Evolutionary conservation across 768 basidiomycete genomes (phyloP), one percentile per base, ranked within the genome.

Genomic region (Rhodotorula paludigena): DNA sequence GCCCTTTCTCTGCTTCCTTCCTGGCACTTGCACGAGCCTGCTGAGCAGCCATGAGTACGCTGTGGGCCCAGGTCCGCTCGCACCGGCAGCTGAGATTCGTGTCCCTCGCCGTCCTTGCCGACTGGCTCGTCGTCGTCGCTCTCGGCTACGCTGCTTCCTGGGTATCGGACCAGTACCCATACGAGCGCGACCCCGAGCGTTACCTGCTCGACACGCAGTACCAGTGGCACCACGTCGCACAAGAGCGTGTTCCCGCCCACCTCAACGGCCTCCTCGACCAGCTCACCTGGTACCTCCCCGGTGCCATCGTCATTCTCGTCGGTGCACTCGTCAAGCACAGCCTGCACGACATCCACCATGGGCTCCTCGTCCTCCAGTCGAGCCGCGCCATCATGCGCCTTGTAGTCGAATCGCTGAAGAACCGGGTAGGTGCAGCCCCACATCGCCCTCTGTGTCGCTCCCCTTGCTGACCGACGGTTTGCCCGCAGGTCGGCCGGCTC

Each of bases 361-460:
- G 47, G 15, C 10, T 45, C 32, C 66, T 61, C 56, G 61, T 63
- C 15, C 48, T 71, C 0, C 12, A 21, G 23, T 28, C 62, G 3
- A 48, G 41, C 11, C n/a, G 45, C 3, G 54, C 25, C 42, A 21
- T 63, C 57, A 63, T 66, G 61, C 52, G 65, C 12, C 23, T 60
- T 53, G 44, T 56, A 9, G 41, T 69, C 64, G 73, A 76, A 63
- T 65, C 64, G 44, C 30, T 69, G 53, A 69, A 76, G 67, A 63
- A 68, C 57, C 53, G 47, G 38, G 69, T 54, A 16, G 25, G 53
- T 54, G 66, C 48, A 5, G 20, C 20, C 42, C 23, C n/a, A n/a
- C 47, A 59, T 48, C 41, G 41, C 63, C 30, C 59, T 54, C 47
- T 52, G 33, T 28, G 54, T 57, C 36, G 60, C 55, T 63, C 71